Percentiles rank a stretch among this genome's conserved stretches.
Evolutionary conservation across 306 rosid genomes (phyloP).

Genomic region (Datisca glomerata): DNA sequence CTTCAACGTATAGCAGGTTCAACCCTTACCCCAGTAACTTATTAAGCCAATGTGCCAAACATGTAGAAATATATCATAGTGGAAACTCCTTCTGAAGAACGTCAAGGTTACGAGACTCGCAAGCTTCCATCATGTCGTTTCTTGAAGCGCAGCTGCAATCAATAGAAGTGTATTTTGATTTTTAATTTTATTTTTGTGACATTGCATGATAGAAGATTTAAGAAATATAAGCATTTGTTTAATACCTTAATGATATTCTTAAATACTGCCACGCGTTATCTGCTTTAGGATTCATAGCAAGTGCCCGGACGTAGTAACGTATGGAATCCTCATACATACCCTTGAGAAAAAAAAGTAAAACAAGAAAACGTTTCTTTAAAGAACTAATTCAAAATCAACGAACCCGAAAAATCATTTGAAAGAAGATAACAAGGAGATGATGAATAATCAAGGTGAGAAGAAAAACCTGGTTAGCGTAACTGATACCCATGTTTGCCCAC

Average conservation of each 20-base stretch:
- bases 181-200: not conserved
- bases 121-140: constrained; percentile 87
- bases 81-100: constrained; percentile 96
- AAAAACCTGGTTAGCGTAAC: constrained; percentile 95
- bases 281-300: constrained; percentile 94
- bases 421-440: constrained; percentile 2
- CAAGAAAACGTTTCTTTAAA: not conserved
- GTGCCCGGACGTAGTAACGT: constrained; percentile 90
- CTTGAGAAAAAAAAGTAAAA: constrained; percentile 19
- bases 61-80: constrained; percentile 21
- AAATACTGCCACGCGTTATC: constrained; percentile 97
- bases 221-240: no score
- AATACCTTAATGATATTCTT: constrained; percentile 85
- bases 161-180: no score
- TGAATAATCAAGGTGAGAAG: constrained; percentile 5
- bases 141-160: constrained; percentile 90
- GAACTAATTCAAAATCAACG: not conserved
- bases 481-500: constrained; percentile 99
- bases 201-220: not conserved
- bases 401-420: constrained; percentile 2
- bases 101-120: constrained; percentile 84
- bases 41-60: constrained; percentile 8
- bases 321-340: constrained; percentile 90
- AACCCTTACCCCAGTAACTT: not conserved
- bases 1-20: no score